Percentiles rank a stretch among this genome's conserved stretches.
Conservation (phyloP, 163 green algal genomes). For the Scenedesmus sp. region DNA sequence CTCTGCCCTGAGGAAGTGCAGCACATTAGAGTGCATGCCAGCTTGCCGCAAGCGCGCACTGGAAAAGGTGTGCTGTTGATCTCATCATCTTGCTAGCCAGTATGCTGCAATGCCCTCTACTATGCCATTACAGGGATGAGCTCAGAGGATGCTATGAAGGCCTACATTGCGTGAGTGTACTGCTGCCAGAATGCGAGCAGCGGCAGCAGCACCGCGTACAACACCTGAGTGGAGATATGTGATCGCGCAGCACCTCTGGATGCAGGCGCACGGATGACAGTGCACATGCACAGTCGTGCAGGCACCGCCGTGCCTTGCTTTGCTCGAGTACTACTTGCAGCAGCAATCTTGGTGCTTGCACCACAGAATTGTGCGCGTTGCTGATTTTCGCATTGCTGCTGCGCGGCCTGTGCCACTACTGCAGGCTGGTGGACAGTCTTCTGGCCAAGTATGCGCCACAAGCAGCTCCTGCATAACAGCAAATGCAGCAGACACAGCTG, state of each 20-base stretch:
- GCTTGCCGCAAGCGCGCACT: not conserved
- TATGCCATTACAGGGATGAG: conserved; percentile 45
- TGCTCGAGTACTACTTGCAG: no score
- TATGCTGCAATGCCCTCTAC: not conserved
- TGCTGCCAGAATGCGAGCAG: not conserved
- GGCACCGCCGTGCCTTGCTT: not conserved
- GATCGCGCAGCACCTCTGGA: not conserved
- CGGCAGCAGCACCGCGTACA: not conserved
- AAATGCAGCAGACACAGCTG: no score
- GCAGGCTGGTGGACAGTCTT: conserved; percentile 5
- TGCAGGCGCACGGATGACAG: not conserved
- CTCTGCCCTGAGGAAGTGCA: no score
- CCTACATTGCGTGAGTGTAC: conserved; percentile 52
- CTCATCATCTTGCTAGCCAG: no score
- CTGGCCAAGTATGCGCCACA: not conserved
- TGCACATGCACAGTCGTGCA: not conserved
- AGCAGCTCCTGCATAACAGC: not conserved
- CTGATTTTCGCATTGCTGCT: not conserved
- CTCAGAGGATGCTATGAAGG: conserved; percentile 60
- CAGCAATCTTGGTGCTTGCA: not conserved
- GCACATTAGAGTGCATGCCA: not conserved
- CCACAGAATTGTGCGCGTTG: not conserved
- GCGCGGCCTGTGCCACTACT: not conserved
- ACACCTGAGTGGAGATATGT: no score
- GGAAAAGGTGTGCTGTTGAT: not conserved